Percentiles rank a stretch among this genome's conserved stretches.
Evolutionary conservation across 345 rosid species (phyloP).

Genomic region (Eucalyptus grandis): DNA sequence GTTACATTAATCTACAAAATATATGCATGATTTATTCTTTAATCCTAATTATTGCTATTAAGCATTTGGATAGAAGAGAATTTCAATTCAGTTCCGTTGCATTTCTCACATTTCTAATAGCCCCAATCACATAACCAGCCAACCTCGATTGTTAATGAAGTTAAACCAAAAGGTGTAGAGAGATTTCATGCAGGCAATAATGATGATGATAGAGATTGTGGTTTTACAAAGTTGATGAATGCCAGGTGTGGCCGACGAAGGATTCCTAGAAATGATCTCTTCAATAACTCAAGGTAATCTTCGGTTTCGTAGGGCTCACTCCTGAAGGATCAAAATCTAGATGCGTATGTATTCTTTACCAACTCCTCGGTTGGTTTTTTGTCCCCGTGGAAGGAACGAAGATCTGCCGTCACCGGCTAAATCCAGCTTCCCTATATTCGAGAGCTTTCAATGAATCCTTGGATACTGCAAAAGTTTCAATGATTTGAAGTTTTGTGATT

Average conservation of each 20-base stretch:
- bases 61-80: background rate
- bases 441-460: background rate
- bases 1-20: background rate
- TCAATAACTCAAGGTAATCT: background rate
- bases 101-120: background rate
- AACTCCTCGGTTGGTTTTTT: background rate
- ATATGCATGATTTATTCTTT: background rate
- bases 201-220: background rate
- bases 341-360: background rate
- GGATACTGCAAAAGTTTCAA: background rate
- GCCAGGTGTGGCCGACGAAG: background rate
- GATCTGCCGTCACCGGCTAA: background rate
- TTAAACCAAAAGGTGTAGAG: background rate
- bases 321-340: background rate
- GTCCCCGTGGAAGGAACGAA: background rate
- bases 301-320: background rate
- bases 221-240: background rate
- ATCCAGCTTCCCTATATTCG: background rate
- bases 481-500: background rate
- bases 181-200: background rate
- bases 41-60: background rate
- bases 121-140: background rate
- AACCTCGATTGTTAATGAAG: background rate
- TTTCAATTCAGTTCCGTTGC: background rate
- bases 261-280: background rate